phyloP scores from a whole-genome alignment of 2,329 filamentous ascomycete genomes.

The Cercospora sojina region DNA sequence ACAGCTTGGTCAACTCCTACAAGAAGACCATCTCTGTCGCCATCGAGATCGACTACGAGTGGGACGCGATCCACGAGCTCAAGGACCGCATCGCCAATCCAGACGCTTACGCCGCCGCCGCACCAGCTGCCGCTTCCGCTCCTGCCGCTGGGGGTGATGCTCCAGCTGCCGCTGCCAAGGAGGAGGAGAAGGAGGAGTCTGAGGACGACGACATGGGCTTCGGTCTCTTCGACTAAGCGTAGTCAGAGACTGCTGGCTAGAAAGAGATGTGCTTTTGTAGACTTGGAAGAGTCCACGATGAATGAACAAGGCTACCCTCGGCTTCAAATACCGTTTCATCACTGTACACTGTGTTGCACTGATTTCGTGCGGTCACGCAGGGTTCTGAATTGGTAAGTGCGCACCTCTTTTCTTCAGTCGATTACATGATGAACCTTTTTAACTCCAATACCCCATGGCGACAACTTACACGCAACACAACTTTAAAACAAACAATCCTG shows the following conservation, averaged over 20 bases:
- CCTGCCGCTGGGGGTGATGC: conserved; percentile 53
- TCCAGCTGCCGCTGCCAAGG: conserved; percentile 56
- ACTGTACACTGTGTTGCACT: background rate
- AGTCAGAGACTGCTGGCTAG: conserved; percentile 10
- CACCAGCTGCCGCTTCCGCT: conserved; percentile 64
- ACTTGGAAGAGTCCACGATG: background rate
- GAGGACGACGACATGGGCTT: conserved; percentile 54
- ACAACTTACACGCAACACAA: background rate
- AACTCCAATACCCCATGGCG: background rate
- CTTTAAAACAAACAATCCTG: background rate
- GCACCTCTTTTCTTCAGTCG: background rate
- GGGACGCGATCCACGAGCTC: conserved; percentile 94
- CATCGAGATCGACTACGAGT: conserved; percentile 84
- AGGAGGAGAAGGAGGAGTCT: conserved; percentile 63
- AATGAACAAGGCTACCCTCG: background rate
- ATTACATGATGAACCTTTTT: conserved; percentile 4
- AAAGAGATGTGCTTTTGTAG: conserved; percentile 5
- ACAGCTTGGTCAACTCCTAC: conserved; percentile 96
- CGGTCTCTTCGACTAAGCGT: conserved; percentile 55
- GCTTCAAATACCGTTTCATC: background rate
- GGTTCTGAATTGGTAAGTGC: background rate
- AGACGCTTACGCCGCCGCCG: conserved; percentile 85
- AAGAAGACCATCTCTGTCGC: conserved; percentile 94
- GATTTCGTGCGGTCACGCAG: background rate
- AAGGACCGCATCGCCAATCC: conserved; percentile 99